Conservation (phyloP, 2,329 filamentous ascomycete genomes). For the Ceratocystis lukuohia region DNA sequence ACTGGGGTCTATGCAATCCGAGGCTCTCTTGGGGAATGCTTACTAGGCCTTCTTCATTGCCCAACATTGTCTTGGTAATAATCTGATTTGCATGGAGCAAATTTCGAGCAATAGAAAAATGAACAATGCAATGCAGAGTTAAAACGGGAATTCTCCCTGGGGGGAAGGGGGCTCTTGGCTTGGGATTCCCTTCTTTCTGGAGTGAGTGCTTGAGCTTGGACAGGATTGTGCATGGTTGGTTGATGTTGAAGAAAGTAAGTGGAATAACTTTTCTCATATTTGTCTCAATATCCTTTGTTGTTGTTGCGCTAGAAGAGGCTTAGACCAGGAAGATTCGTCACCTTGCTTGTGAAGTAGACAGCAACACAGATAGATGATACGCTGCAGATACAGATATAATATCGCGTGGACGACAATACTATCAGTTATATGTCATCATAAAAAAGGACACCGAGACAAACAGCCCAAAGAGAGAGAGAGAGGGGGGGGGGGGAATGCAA, state of each 20-base stretch:
- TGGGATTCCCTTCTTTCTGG: not conserved
- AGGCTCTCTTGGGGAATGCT: not conserved
- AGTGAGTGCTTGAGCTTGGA: not conserved
- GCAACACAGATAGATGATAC: no score
- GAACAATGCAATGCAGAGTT: not conserved
- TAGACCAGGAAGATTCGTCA: no score
- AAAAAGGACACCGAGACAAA: no score
- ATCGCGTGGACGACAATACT: no score
- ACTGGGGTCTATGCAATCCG: not conserved
- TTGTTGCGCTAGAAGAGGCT: no score
- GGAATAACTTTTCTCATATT: not conserved
- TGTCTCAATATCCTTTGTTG: not conserved
- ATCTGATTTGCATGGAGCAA: no score
- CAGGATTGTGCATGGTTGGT: not conserved
- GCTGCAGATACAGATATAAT: no score
- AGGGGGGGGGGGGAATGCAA: not conserved
- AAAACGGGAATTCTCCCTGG: not conserved
- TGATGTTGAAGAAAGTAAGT: not conserved
- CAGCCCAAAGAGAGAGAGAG: not conserved
- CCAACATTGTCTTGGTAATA: not conserved
- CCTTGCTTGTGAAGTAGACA: no score
- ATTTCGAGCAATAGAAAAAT: no score
- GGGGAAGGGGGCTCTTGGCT: not conserved
- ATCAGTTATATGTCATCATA: no score
- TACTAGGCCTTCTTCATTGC: not conserved